phyloP scores from a whole-genome alignment of 495 filamentous ascomycete species.

The Penicillium cataractarum region DNA sequence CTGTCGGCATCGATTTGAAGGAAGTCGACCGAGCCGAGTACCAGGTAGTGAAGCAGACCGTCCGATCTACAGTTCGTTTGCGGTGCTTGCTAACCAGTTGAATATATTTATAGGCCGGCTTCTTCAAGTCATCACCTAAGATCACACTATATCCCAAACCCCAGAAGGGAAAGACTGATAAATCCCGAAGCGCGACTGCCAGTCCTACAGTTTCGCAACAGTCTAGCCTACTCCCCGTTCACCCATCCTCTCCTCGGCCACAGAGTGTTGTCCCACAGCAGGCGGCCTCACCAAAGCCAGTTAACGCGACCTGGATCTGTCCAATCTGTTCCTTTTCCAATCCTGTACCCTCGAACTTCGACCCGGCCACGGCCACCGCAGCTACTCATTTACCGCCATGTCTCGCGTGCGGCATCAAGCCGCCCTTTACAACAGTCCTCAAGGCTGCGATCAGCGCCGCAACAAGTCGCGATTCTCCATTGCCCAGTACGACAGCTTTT shows the following conservation, averaged over 20 bases:
- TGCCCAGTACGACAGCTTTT: conserved; percentile 22
- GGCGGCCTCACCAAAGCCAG: conserved; percentile 32
- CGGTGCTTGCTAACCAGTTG: conserved; percentile 10
- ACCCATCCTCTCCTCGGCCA: conserved; percentile 32
- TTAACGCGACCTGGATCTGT: conserved; percentile 91
- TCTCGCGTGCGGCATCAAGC: conserved; percentile 91
- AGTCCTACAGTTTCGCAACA: conserved; percentile 39
- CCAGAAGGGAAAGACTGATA: conserved; percentile 55
- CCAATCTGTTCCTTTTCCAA: conserved; percentile 98
- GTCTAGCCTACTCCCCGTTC: conserved; percentile 21
- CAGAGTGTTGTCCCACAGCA: conserved; percentile 24
- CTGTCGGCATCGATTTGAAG: conserved; percentile 83
- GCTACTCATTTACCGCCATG: conserved; percentile 83
- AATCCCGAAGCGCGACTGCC: conserved; percentile 37
- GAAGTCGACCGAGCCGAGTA: conserved; percentile 90
- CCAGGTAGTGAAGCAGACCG: conserved; percentile 71
- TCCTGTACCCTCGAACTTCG: conserved; percentile 89
- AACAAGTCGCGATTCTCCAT: conserved; percentile 51
- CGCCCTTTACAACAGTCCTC: conserved; percentile 74
- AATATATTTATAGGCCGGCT: conserved; percentile 68
- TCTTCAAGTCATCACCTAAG: conserved; percentile 93
- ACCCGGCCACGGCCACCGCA: conserved; percentile 72
- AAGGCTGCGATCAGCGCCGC: conserved; percentile 81
- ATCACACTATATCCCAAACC: conserved; percentile 83
- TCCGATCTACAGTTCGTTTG: not conserved